Conservation (phyloP, 2,329 filamentous ascomycete species). For the Purpureocillium lavendulum region DNA sequence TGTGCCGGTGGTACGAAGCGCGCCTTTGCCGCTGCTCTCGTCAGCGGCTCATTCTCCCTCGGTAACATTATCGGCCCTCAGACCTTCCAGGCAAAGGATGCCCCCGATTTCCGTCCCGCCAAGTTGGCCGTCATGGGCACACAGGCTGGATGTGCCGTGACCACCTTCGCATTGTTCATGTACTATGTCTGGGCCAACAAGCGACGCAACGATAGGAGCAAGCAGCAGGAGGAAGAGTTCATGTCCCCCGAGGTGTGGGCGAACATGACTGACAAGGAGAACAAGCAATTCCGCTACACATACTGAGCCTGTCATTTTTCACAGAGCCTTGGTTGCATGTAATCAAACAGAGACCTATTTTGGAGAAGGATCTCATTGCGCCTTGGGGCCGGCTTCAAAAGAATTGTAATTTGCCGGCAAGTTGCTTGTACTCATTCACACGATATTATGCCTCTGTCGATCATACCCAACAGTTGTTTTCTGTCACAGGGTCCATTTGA, state of each 20-base stretch:
- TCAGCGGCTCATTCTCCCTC: slow-evolving; percentile 41
- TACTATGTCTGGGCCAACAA: slow-evolving; percentile 44
- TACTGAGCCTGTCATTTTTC: too few species aligned
- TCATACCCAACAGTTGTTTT: too few species aligned
- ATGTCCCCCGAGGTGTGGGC: slow-evolving; percentile 35
- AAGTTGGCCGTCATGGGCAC: slow-evolving; percentile 47
- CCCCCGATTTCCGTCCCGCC: slow-evolving; percentile 42
- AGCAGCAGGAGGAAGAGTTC: slow-evolving; percentile 29
- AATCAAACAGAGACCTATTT: too few species aligned
- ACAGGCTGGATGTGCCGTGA: slow-evolving; percentile 31
- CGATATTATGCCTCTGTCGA: too few species aligned
- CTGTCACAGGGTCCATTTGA: too few species aligned
- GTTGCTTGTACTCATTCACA: too few species aligned
- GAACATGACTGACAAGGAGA: slow-evolving; percentile 48
- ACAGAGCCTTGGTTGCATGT: too few species aligned
- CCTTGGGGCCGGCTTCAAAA: too few species aligned
- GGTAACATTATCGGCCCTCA: slow-evolving; percentile 50
- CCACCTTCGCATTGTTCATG: slow-evolving; percentile 34
- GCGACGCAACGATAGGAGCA: slow-evolving; percentile 19
- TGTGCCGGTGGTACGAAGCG: slow-evolving; percentile 44
- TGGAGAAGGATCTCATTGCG: too few species aligned
- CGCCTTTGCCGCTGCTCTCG: slow-evolving; percentile 37
- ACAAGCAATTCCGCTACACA: slow-evolving; percentile 46
- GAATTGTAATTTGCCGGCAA: neutral
- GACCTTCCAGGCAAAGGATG: slow-evolving; percentile 44